Percentiles rank a stretch among this genome's conserved stretches.
Conservation (phyloP, 2,329 filamentous ascomycete species). For the Thermoascus crustaceus region DNA sequence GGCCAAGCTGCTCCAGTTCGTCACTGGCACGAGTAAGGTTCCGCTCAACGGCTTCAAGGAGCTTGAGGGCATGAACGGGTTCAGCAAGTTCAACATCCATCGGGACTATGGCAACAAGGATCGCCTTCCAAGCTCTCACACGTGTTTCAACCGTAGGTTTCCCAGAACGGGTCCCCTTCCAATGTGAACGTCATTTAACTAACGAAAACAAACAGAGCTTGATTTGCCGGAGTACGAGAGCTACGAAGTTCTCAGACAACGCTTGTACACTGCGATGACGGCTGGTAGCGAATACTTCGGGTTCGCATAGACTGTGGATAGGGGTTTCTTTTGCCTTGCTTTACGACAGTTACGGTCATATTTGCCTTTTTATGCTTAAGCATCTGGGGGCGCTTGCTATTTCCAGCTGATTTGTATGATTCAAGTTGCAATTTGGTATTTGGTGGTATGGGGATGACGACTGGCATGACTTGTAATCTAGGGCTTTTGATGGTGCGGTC, state of each 20-base stretch:
- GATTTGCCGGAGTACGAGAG: slow-evolving; percentile 97
- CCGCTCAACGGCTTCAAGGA: slow-evolving; percentile 98
- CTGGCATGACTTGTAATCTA: slow-evolving; percentile 3
- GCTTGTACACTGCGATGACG: slow-evolving; percentile 93
- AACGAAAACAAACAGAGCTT: slow-evolving; percentile 58
- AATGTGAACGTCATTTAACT: slow-evolving; percentile 17
- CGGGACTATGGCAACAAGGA: slow-evolving; percentile 96
- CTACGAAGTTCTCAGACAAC: slow-evolving; percentile 81
- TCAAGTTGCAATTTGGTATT: slow-evolving; percentile 4
- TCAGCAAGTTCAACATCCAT: slow-evolving; percentile 97
- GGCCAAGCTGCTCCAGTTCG: slow-evolving; percentile 93
- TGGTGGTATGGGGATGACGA: slow-evolving; percentile 1
- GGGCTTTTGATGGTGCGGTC: too few relatives aligned
- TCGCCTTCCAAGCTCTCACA: slow-evolving; percentile 89
- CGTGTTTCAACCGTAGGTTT: slow-evolving; percentile 95
- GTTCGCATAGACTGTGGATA: slow-evolving; percentile 69
- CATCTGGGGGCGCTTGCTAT: slow-evolving; percentile 29
- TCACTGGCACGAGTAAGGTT: slow-evolving; percentile 96
- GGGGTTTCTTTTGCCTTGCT: slow-evolving; percentile 5
- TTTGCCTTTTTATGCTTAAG: slow-evolving; percentile 18
- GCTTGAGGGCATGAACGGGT: slow-evolving; percentile 97
- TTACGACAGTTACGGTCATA: slow-evolving; percentile 10
- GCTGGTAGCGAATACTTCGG: slow-evolving; percentile 95
- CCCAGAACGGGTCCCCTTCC: background rate
- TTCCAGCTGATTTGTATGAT: slow-evolving; percentile 16